Evolutionary conservation across 2,329 filamentous ascomycete species (phyloP).

Genomic region (Nannizziopsis arthrosporioides): DNA sequence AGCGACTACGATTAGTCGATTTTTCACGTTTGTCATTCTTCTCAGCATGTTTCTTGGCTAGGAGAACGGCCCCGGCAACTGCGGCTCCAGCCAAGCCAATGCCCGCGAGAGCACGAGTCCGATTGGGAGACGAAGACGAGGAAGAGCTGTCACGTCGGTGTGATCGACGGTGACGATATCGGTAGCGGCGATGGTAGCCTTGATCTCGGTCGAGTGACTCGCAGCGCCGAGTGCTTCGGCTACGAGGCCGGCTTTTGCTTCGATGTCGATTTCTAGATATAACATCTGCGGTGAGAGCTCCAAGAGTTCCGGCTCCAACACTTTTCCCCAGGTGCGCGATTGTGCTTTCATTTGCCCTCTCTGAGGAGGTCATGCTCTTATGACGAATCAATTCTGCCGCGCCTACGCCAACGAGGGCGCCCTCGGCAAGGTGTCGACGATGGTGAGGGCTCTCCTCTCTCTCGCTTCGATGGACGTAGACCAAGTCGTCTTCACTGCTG

Average conservation of each 20-base stretch:
- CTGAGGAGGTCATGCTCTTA: constrained; percentile 41
- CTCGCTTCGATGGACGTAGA: constrained; percentile 46
- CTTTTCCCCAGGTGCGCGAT: constrained; percentile 40
- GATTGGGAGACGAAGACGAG: constrained; percentile 39
- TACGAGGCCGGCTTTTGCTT: constrained; percentile 21
- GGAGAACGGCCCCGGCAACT: constrained; percentile 48
- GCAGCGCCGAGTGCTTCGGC: constrained; percentile 32
- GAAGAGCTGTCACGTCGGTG: constrained; percentile 15
- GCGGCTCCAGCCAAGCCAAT: constrained; percentile 45
- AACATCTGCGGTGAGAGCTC: constrained; percentile 49
- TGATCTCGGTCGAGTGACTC: constrained; percentile 33
- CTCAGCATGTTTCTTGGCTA: constrained; percentile 44
- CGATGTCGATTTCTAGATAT: constrained; percentile 41
- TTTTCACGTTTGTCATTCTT: constrained; percentile 35
- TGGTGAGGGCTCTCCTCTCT: constrained; percentile 38
- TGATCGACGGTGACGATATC: constrained; percentile 18
- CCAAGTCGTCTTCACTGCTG: constrained; percentile 50
- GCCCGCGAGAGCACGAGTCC: constrained; percentile 43
- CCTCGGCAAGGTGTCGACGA: constrained; percentile 49
- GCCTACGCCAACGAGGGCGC: constrained; percentile 48
- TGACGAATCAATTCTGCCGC: constrained; percentile 50
- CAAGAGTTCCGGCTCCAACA: constrained; percentile 49
- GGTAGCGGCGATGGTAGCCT: constrained; percentile 26
- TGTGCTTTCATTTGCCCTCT: constrained; percentile 40
- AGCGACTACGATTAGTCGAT: constrained; percentile 37